A percentile compares a stretch with the other conserved stretches of the same genome.
Evolutionary conservation across 2,329 filamentous ascomycete species (phyloP).

Genomic region (Tolypocladium album): DNA sequence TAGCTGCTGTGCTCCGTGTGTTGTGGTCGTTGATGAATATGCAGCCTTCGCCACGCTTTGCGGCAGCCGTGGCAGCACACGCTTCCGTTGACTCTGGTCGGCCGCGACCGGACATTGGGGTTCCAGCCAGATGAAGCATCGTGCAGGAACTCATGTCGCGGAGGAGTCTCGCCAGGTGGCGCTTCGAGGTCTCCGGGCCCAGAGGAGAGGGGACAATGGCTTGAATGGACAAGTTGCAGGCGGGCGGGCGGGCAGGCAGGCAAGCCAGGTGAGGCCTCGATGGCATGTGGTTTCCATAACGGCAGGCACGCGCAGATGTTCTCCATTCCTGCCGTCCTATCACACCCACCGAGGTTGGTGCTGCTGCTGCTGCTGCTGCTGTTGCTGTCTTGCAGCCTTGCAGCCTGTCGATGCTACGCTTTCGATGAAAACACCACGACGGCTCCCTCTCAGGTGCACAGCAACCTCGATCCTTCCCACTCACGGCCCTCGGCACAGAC

Average conservation of each 20-base stretch:
- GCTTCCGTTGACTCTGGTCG: neutral
- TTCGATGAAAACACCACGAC: neutral
- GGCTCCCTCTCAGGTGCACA: neutral
- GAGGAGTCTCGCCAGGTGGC: neutral
- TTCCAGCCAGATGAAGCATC: neutral
- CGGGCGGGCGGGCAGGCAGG: too few species aligned
- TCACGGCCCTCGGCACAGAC: neutral
- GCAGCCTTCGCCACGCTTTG: neutral
- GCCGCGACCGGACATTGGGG: neutral
- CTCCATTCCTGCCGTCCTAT: neutral
- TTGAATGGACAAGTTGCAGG: too few species aligned
- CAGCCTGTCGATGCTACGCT: neutral
- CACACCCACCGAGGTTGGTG: neutral
- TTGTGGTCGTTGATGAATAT: neutral
- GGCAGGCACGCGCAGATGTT: neutral
- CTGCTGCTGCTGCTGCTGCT: neutral
- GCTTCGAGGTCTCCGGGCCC: neutral
- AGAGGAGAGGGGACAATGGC: too few species aligned
- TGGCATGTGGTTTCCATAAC: neutral
- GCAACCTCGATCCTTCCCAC: neutral
- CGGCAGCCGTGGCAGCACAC: neutral
- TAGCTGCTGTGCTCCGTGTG: neutral
- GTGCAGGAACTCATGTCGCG: neutral
- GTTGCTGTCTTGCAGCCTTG: too few species aligned
- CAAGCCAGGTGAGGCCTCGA: neutral